These are phyloP conservation scores for Hypoxylon sp. DNA, from an alignment of 2,329 filamentous ascomycete genomes.

Conservation along the genomic window DNA sequence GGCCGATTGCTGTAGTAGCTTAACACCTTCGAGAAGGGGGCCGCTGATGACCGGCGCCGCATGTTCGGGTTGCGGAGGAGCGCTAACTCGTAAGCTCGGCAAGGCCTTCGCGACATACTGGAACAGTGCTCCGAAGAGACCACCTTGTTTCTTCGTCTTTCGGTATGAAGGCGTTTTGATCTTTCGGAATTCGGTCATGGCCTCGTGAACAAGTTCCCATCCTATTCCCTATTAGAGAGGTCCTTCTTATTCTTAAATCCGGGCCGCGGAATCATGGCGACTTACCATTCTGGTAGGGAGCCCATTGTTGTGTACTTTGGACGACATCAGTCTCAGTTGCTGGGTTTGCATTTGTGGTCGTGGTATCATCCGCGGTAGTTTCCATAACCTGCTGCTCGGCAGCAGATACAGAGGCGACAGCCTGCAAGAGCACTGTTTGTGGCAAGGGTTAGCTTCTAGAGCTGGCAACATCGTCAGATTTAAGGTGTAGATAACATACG, in stretches of 20 bases:
- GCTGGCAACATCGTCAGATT: slow-evolving; percentile 8
- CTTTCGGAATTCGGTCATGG: slow-evolving; percentile 65
- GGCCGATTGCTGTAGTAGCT: slow-evolving; percentile 67
- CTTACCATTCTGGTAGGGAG: slow-evolving; percentile 55
- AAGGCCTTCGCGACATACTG: slow-evolving; percentile 64
- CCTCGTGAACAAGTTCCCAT: slow-evolving; percentile 68
- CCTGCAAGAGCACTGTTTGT: slow-evolving; percentile 53
- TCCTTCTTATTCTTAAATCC: background rate
- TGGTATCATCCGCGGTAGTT: slow-evolving; percentile 40
- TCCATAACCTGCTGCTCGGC: slow-evolving; percentile 52
- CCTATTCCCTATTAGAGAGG: slow-evolving; percentile 56
- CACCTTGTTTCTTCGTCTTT: slow-evolving; percentile 61
- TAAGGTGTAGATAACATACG: slow-evolving; percentile 48
- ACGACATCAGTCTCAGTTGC: slow-evolving; percentile 49
- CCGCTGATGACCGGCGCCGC: slow-evolving; percentile 58
- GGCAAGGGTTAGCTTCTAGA: slow-evolving; percentile 24
- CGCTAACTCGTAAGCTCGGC: slow-evolving; percentile 64
- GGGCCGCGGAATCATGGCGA: background rate
- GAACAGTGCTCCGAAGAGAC: slow-evolving; percentile 61
- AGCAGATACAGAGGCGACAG: slow-evolving; percentile 46
- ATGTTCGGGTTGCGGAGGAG: slow-evolving; percentile 61
- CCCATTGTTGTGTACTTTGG: slow-evolving; percentile 50
- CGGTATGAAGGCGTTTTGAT: slow-evolving; percentile 63
- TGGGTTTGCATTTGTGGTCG: slow-evolving; percentile 44
- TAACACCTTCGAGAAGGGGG: slow-evolving; percentile 66